Conservation (phyloP, 2,329 filamentous ascomycete genomes). For the Phialophora macrospora region DNA sequence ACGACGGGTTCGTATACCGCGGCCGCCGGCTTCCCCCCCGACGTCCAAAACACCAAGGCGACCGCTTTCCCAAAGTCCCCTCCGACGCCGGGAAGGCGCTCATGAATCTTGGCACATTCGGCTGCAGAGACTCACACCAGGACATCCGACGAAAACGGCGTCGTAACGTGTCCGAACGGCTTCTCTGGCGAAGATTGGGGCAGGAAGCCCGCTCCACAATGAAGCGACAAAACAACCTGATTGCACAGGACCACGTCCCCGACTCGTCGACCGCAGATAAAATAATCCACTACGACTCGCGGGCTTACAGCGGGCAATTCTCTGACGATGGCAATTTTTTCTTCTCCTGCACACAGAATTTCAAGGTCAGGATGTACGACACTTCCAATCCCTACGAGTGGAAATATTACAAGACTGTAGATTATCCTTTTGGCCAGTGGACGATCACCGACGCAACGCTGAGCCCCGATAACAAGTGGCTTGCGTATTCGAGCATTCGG, state of each 20-base stretch:
- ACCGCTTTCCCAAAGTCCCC: slow-evolving; percentile 80
- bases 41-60: slow-evolving; percentile 49
- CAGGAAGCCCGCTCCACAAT: slow-evolving; percentile 60
- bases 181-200: slow-evolving; percentile 83
- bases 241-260: slow-evolving; percentile 76
- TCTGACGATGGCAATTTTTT: slow-evolving; percentile 98
- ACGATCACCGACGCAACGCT: slow-evolving; percentile 92
- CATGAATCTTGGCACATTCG: slow-evolving; percentile 84
- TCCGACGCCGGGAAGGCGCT: slow-evolving; percentile 75
- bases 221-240: slow-evolving; percentile 66
- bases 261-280: slow-evolving; percentile 73
- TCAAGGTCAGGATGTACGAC: slow-evolving; percentile 95
- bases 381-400: slow-evolving; percentile 94
- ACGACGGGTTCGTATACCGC: slow-evolving; percentile 44
- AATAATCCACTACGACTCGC: slow-evolving; percentile 82
- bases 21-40: slow-evolving; percentile 53
- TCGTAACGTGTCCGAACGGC: slow-evolving; percentile 65
- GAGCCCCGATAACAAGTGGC: slow-evolving; percentile 86
- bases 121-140: slow-evolving; percentile 64
- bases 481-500: slow-evolving; percentile 90
- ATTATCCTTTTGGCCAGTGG: slow-evolving; percentile 88
- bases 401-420: slow-evolving; percentile 91
- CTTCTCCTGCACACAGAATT: slow-evolving; percentile 89
- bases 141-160: slow-evolving; percentile 61
- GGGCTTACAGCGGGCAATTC: slow-evolving; percentile 94